Evolutionary conservation across 1,284 basidiomycete species (phyloP).

Genomic region (Naganishia sp.): DNA sequence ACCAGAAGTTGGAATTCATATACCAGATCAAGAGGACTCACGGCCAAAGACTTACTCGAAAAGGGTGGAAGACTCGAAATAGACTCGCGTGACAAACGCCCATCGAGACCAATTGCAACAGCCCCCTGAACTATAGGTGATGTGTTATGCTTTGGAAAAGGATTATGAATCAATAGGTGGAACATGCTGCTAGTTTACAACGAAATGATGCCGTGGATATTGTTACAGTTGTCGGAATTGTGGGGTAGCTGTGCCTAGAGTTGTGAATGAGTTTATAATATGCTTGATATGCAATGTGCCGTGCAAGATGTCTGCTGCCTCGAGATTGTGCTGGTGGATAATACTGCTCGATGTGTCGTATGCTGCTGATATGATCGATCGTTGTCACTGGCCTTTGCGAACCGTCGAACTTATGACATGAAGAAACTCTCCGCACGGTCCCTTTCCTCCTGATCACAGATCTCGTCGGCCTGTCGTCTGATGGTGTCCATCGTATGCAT

Average conservation of each 20-base stretch:
- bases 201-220: not conserved
- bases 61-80: not conserved
- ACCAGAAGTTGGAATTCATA: too few relatives aligned
- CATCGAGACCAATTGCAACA: not conserved
- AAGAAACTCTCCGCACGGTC: slow-evolving; percentile 28
- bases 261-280: not conserved
- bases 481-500: slow-evolving; percentile 31
- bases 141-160: not conserved
- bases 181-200: not conserved
- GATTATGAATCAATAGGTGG: not conserved
- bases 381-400: not conserved
- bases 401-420: slow-evolving; percentile 12
- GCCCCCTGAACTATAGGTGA: not conserved
- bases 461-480: slow-evolving; percentile 25
- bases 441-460: slow-evolving; percentile 32
- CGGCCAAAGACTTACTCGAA: too few relatives aligned
- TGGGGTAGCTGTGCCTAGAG: too few relatives aligned
- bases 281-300: not conserved
- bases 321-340: too few relatives aligned
- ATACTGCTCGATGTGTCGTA: not conserved
- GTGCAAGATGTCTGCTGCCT: too few relatives aligned
- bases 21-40: not conserved
- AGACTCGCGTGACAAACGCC: slow-evolving; percentile 10
- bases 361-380: not conserved
- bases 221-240: too few relatives aligned